Base-by-base conservation (phyloP, 345 rosid genomes). In the Raphanus raphanistrum region DNA sequence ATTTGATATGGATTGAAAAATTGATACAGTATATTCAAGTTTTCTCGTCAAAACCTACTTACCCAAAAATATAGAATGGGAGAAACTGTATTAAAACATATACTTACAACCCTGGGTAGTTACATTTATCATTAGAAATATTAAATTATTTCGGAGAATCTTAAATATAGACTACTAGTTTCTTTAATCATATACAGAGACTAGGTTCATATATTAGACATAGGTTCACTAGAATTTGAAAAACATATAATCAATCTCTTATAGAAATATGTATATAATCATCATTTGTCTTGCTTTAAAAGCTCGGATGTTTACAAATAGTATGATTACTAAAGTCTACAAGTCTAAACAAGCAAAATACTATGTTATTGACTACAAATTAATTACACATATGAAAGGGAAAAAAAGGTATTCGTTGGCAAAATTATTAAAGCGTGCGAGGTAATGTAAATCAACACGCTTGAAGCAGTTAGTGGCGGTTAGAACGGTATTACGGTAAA, bases 381-480 rank as follows among this genome's bases (percentile, higher is more conserved):
- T 52, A 52, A 5, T n/a, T 52, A 52, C 58, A 52, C 15, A 48
- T 8, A 48, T 48, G 54, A 48, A 45, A 45, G 54, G 50, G 6
- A n/a, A 52, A 52, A 52, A 52, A 52, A n/a, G 17, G 25, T 5
- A 35, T 50, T 62, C 27, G 65, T 70, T 54, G 27, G 57, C 71
- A 41, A 63, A 63, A 76, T 54, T 52, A 15, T 1, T 6, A 0
- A 75, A 66, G 80, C 77, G 61, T 80, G 83, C 74, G 65, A 76
- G 43, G 69, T 79, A 8, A 8, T 50, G 10, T 1, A 38, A 74
- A 13, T 63, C 71, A 15, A 74, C 72, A 75, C 63, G 50, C 76
- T 57, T 75, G 82, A 80, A 79, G n/a, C 80, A 76, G 83, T 80
- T 80, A 80, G 77, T 80, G 77, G 83, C 80, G 74, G 83, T 76